Conservation (phyloP, 768 basidiomycete species). For the Amanita rimosa region DNA sequence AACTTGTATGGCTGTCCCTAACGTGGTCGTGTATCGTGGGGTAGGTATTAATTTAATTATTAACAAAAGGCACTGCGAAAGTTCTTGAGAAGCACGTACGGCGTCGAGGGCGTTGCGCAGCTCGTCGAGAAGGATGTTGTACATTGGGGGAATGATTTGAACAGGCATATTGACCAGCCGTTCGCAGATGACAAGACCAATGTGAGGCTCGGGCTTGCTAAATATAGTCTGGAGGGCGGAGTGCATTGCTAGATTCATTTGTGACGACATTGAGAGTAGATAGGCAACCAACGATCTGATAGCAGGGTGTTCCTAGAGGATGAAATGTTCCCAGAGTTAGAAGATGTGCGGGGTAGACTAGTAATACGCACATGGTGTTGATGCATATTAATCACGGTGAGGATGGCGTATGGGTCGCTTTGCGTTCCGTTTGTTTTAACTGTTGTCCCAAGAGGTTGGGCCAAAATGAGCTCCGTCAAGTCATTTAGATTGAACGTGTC, state of each 20-base stretch:
- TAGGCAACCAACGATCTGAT: conserved; percentile 65
- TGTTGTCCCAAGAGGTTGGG: conserved; percentile 77
- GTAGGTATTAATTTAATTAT: too few relatives aligned
- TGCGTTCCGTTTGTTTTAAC: conserved; percentile 87
- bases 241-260: conserved; percentile 40
- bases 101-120: conserved; percentile 60
- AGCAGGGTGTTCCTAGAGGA: conserved; percentile 52
- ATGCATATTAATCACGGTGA: conserved; percentile 77
- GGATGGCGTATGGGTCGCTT: conserved; percentile 83
- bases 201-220: conserved; percentile 37
- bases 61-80: too few relatives aligned
- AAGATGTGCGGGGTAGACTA: not conserved
- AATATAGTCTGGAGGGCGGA: conserved; percentile 43
- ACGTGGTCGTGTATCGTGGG: not conserved
- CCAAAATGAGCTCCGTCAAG: conserved; percentile 70
- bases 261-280: conserved; percentile 46
- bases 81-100: conserved; percentile 32
- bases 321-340: not conserved
- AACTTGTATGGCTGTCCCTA: conserved; percentile 59
- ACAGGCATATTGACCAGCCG: conserved; percentile 93
- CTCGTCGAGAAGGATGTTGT: conserved; percentile 79
- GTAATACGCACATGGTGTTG: conserved; percentile 41
- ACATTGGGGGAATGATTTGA: conserved; percentile 87
- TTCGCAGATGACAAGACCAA: conserved; percentile 82
- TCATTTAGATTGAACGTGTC: conserved; percentile 59